These are phyloP conservation scores for Kregervanrija pseudodelftensis DNA, from an alignment of 805 yeast genomes.

Conservation along the genomic window DNA sequence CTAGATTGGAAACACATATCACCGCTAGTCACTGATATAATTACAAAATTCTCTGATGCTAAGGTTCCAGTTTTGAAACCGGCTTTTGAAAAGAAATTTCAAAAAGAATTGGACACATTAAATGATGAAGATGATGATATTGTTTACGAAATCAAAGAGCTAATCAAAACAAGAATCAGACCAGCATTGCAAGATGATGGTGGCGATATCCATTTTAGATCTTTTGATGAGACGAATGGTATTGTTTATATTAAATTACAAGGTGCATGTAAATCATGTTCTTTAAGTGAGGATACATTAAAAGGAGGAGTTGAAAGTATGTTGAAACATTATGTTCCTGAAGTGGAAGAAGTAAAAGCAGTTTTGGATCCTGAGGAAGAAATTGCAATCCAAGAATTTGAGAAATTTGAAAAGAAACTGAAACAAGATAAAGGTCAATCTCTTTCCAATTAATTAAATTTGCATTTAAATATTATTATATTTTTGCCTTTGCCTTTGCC, in stretches of 20 bases:
- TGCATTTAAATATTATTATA: neutral
- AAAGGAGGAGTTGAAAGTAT: slow-evolving; percentile 65
- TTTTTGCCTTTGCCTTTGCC: too few species aligned
- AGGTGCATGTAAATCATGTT: slow-evolving; percentile 73
- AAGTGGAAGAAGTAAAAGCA: slow-evolving; percentile 48
- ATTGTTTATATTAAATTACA: slow-evolving; percentile 50
- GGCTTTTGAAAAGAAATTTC: slow-evolving; percentile 17
- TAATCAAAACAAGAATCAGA: slow-evolving; percentile 61
- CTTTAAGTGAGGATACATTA: slow-evolving; percentile 56
- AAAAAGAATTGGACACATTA: slow-evolving; percentile 22
- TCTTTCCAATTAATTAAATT: neutral
- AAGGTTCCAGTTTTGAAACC: slow-evolving; percentile 22
- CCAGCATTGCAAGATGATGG: slow-evolving; percentile 76
- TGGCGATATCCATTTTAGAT: slow-evolving; percentile 64
- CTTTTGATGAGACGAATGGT: slow-evolving; percentile 49
- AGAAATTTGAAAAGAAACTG: slow-evolving; percentile 64
- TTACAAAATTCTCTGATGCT: slow-evolving; percentile 20
- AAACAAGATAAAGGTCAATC: slow-evolving; percentile 12
- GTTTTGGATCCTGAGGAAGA: slow-evolving; percentile 34
- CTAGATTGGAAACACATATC: slow-evolving; percentile 25
- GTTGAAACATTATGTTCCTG: slow-evolving; percentile 65
- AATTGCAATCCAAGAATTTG: slow-evolving; percentile 71
- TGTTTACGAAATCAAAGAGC: slow-evolving; percentile 59
- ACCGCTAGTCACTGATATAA: slow-evolving; percentile 20
- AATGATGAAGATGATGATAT: slow-evolving; percentile 61